These are phyloP conservation scores for Fusarium sp. DNA, from an alignment of 2,329 filamentous ascomycete genomes.

Conservation along the genomic window DNA sequence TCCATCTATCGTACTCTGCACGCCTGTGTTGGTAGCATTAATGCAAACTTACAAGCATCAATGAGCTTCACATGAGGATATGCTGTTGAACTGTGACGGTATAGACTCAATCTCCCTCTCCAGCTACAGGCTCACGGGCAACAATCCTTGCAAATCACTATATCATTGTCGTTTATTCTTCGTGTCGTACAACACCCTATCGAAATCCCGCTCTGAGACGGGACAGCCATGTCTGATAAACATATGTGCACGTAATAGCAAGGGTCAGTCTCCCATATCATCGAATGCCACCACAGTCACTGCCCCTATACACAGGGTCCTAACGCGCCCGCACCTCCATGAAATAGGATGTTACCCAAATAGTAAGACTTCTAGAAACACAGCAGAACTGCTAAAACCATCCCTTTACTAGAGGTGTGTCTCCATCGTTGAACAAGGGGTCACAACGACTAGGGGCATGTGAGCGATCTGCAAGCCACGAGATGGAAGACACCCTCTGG, in stretches of 20 bases:
- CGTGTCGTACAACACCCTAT: too few relatives aligned
- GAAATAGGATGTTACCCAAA: constrained; percentile 13
- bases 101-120: too few relatives aligned
- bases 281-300: background rate
- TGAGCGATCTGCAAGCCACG: constrained; percentile 2
- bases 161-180: too few relatives aligned
- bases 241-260: background rate
- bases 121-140: too few relatives aligned
- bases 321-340: constrained; percentile 4
- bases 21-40: too few relatives aligned
- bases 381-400: background rate
- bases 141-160: too few relatives aligned
- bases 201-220: too few relatives aligned
- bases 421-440: background rate
- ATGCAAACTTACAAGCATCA: too few relatives aligned
- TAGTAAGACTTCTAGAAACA: constrained; percentile 1
- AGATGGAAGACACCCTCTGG: background rate
- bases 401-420: background rate
- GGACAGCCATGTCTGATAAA: background rate
- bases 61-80: too few relatives aligned
- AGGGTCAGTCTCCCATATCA: background rate
- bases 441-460: background rate
- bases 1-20: too few relatives aligned
- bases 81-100: too few relatives aligned
- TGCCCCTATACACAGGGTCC: constrained; percentile 18